Base-by-base conservation (phyloP, 2,329 filamentous ascomycete species). In the Grosmannia penicillata region DNA sequence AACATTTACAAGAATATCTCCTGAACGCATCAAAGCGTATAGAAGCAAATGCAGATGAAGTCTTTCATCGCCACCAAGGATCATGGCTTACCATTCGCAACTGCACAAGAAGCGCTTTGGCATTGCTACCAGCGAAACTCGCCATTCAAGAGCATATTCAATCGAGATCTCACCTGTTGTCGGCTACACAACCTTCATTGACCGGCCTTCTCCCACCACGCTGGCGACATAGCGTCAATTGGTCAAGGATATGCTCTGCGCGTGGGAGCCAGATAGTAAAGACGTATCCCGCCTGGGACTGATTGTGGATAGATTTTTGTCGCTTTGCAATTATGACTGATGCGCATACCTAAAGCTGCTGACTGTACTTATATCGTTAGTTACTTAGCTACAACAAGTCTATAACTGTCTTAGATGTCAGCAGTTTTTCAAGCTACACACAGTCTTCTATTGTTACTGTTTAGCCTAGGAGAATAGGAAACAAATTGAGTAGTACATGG, bases 41-140 rank as follows among this genome's bases (percentile, higher is more conserved):
- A 33, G 36, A 43, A 11, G 39, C 39, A 29, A 39, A 38, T 6
- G 25, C 36, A 7, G 33, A 38, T 11, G 38, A 39, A 4, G 29
- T 39, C 24, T 40, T 36, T 32, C 41, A 43, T n/a, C 41, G 41
- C 18, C 41, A 43, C 37, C 41, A 43, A 9, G 41, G 41, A 6
- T 25, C 38, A 5, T 43, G 41, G 41, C 36, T 43, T 4, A 36
- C 32, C 22, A 31, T 43, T 6, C 41, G 41, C 14, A 38, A 35
- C 15, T 40, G 38, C 13, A 36, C 38, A 10, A 22, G 41, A 2
- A 43, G 38, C 22, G 41, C 38, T 2, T 27, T 43, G 18, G 35
- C 35, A 1, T 13, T 41, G 25, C 19, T 41, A 7, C 25, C 30
- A 4, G 29, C 33, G 8, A 21, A 32, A 13, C 34, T 41, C 4